phyloP scores from a whole-genome alignment of 2,329 filamentous ascomycete species.

The Aureobasidium sp. region DNA sequence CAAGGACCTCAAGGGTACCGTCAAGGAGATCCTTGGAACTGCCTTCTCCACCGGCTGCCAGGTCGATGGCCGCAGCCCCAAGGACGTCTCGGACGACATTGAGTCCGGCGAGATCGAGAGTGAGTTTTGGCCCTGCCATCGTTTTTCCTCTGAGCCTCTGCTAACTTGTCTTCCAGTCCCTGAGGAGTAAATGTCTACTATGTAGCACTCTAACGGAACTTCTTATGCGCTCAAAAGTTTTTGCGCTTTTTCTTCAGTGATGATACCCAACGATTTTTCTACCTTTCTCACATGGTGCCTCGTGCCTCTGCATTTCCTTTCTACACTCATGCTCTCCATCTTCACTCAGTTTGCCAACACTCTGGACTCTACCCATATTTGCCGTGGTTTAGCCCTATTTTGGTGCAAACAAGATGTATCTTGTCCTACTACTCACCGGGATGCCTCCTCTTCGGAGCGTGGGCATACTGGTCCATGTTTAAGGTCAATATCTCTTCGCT shows the following conservation, averaged over 20 bases:
- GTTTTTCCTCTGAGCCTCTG: background rate
- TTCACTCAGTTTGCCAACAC: slow-evolving; percentile 60
- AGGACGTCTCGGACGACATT: slow-evolving; percentile 83
- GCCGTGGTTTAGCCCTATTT: slow-evolving; percentile 74
- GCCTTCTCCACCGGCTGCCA: slow-evolving; percentile 96
- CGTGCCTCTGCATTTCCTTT: background rate
- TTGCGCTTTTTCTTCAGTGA: slow-evolving; percentile 15
- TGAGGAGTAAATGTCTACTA: slow-evolving; percentile 62
- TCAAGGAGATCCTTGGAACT: slow-evolving; percentile 95
- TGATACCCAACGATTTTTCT: slow-evolving; percentile 11
- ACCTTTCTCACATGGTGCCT: slow-evolving; percentile 9
- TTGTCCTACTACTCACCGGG: slow-evolving; percentile 34
- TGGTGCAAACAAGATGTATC: slow-evolving; percentile 64
- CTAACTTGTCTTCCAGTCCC: slow-evolving; percentile 68
- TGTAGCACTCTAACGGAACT: slow-evolving; percentile 12
- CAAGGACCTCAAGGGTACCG: slow-evolving; percentile 83
- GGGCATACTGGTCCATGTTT: slow-evolving; percentile 63
- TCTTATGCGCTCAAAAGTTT: slow-evolving; percentile 12
- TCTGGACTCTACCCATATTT: slow-evolving; percentile 61
- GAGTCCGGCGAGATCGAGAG: slow-evolving; percentile 93
- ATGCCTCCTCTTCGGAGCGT: slow-evolving; percentile 34
- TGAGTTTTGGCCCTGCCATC: slow-evolving; percentile 40
- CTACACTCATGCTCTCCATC: background rate
- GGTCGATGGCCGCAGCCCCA: slow-evolving; percentile 92
- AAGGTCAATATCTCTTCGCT: slow-evolving; percentile 41